Conservation (phyloP, 495 filamentous ascomycete genomes). For the Paragyromitra xinjiangensis region DNA sequence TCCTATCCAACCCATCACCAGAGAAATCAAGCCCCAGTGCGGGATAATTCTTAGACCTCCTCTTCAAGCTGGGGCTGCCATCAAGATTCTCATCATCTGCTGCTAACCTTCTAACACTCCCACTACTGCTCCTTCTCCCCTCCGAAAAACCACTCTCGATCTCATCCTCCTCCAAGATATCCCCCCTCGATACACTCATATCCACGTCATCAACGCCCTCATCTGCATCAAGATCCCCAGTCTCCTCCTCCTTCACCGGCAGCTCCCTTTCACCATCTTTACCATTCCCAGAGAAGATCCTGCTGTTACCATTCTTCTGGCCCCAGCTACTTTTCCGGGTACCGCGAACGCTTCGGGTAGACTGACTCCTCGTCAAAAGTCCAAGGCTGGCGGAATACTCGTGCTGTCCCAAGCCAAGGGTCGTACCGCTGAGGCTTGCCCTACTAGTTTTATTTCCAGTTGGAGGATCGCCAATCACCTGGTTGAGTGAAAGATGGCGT, state of each 20-base stretch:
- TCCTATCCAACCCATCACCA: slow-evolving; percentile 33
- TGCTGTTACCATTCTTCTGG: slow-evolving; percentile 60
- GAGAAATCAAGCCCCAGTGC: slow-evolving; percentile 54
- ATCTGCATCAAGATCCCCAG: slow-evolving; percentile 51
- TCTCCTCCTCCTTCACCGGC: slow-evolving; percentile 57
- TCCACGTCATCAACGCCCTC: slow-evolving; percentile 46
- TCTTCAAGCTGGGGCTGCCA: slow-evolving; percentile 34
- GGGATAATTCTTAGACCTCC: slow-evolving; percentile 50
- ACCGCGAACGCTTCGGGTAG: slow-evolving; percentile 71
- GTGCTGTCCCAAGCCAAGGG: slow-evolving; percentile 52
- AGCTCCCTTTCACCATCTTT: slow-evolving; percentile 63
- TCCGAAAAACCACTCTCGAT: slow-evolving; percentile 38
- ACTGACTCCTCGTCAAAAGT: slow-evolving; percentile 73
- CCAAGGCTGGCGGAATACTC: slow-evolving; percentile 61
- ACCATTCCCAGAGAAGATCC: slow-evolving; percentile 61
- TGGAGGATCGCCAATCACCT: slow-evolving; percentile 80
- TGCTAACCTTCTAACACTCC: slow-evolving; percentile 47
- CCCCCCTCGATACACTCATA: slow-evolving; percentile 47
- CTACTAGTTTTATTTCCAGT: slow-evolving; percentile 64
- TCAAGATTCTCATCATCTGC: slow-evolving; percentile 36
- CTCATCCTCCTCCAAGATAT: slow-evolving; percentile 44
- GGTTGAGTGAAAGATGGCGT: slow-evolving; percentile 85
- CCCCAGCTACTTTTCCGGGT: slow-evolving; percentile 80
- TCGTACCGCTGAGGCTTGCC: slow-evolving; percentile 65
- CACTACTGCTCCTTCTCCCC: slow-evolving; percentile 46